Base-by-base conservation (phyloP, 1,139 yeast species). In the Kodamaea plutei region DNA sequence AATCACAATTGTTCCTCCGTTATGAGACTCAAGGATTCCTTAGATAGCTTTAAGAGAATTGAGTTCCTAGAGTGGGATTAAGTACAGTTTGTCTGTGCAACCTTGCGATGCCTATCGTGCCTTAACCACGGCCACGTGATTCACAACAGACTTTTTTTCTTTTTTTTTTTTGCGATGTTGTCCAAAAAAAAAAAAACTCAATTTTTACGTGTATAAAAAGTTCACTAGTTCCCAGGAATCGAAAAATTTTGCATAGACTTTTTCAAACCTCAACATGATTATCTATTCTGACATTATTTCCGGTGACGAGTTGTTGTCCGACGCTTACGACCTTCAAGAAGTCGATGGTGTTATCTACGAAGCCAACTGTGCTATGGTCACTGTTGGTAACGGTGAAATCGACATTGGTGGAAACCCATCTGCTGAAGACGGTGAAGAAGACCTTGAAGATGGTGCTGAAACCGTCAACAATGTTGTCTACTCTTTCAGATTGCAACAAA, bases 391-490 rank as follows among this genome's bases (percentile, higher is more conserved):
- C 61, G 96, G 78, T 58, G 89, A 89, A 62, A 79, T 91, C 54
- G 97, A 91, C 66, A 91, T 91, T 66, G 98, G 98, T 73, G 98
- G 95, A 58, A 91, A 93, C 82, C 96, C 99, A 61, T 87, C 96
- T 55, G 96, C 97, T 54, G 99, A 91, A 72, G 97, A 73, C 47
- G 89, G 64, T 33, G 95, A 76, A 29, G 95, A 78, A 39, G 76
- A 64, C 34, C 62, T 79, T 39, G 98, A 89, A 54, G 95, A 84
- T 37, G 85, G 81, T 66, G 72, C 77, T 55, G 84, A 81, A 69
- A 76, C 84, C 54, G 96, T 91, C 64, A 91, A 89, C 95, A 91
- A 91, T 76, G 84, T 91, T 63, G 96, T 89, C 56, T 79, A 88
- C 88, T 85, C 96, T 50, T 89, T 91, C 93, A 85, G 96, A 76